Evolutionary conservation across 768 basidiomycete genomes (phyloP).

Genomic region (Suillus plorans): DNA sequence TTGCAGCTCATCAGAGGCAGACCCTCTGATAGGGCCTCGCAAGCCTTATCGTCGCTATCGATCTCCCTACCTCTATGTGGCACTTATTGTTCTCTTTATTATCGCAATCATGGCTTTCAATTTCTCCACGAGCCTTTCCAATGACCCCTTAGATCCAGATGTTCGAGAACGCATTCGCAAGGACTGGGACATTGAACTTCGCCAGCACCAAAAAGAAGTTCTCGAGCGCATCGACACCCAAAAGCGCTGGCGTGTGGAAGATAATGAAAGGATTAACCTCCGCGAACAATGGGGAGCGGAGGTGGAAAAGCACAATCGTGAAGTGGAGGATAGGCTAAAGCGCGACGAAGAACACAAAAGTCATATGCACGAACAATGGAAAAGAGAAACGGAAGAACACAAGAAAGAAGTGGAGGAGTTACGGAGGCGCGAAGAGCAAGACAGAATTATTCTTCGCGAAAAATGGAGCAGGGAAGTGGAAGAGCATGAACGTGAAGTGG

Average conservation of each 20-base stretch:
- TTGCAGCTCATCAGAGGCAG: not conserved
- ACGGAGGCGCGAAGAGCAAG: not conserved
- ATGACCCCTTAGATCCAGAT: constrained; percentile 19
- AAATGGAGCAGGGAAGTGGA: not conserved
- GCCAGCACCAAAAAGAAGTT: constrained; percentile 17
- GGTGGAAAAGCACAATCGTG: not conserved
- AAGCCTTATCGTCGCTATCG: not conserved
- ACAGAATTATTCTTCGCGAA: not conserved
- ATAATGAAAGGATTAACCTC: constrained; percentile 3
- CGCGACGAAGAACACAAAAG: constrained; percentile 9
- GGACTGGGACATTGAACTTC: constrained; percentile 20
- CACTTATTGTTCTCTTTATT: not conserved
- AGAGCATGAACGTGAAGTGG: constrained; percentile 4
- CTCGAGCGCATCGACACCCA: constrained; percentile 12
- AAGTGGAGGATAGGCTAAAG: constrained; percentile 16
- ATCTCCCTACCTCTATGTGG: not conserved
- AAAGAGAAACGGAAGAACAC: constrained; percentile 18
- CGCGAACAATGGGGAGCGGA: constrained; percentile 1
- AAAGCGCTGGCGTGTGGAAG: constrained; percentile 21
- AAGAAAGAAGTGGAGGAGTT: not conserved
- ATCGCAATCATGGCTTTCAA: not conserved
- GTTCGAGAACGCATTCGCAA: constrained; percentile 22
- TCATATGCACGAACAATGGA: constrained; percentile 12
- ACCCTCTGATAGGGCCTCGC: not conserved
- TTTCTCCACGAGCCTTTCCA: constrained; percentile 15